These are phyloP conservation scores for Eucalyptus regnans DNA, from an alignment of 345 rosid genomes.

Conservation along the genomic window DNA sequence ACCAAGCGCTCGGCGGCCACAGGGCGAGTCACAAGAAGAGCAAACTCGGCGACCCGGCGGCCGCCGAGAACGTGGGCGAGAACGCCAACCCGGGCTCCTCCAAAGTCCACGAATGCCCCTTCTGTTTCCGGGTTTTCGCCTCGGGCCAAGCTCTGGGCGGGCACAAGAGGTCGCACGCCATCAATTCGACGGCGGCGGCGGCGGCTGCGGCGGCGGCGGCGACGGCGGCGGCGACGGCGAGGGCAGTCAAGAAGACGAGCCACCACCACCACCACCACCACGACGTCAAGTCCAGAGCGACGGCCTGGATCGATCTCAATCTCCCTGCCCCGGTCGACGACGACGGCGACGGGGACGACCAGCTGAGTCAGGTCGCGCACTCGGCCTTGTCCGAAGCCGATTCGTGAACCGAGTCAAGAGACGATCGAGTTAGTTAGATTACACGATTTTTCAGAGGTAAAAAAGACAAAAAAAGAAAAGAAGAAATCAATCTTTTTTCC, in stretches of 20 bases:
- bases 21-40: conserved; percentile 73
- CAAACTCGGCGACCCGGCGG: not conserved
- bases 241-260: not conserved
- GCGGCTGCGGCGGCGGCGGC: not conserved
- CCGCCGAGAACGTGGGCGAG: conserved; percentile 19
- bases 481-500: not conserved
- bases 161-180: conserved; percentile 82
- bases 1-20: conserved; percentile 92
- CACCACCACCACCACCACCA: not conserved
- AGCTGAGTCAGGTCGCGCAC: conserved; percentile 45
- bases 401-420: conserved; percentile 21
- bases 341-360: conserved; percentile 11
- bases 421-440: conserved; percentile 2
- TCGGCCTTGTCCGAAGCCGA: conserved; percentile 66
- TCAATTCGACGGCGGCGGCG: conserved; percentile 4
- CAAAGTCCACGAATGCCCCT: conserved; percentile 75
- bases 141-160: conserved; percentile 99
- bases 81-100: conserved; percentile 5
- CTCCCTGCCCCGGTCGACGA: conserved; percentile 81
- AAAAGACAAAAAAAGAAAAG: conserved; percentile 12
- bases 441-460: conserved; percentile 9
- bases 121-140: conserved; percentile 65
- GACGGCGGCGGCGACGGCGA: not conserved
- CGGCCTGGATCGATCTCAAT: conserved; percentile 63
- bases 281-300: not conserved